Evolutionary conservation across 2,329 filamentous ascomycete species (phyloP), one percentile per base, ranked within the genome.

Genomic region (Ceratocystis lukuohia): DNA sequence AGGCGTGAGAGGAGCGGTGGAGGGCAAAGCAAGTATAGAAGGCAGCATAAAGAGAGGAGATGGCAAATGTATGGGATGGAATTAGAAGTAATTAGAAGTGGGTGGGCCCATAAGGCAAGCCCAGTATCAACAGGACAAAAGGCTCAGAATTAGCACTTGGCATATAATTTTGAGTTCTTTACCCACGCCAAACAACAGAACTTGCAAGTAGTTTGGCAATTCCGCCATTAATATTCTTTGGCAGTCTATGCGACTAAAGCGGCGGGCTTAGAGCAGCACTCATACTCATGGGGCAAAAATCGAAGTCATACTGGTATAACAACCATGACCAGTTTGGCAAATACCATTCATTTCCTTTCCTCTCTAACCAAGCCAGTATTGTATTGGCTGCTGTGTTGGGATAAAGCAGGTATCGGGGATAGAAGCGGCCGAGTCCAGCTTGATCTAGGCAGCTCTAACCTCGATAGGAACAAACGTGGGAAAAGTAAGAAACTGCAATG

Each of bases 381-480:
- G 37, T 41, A 41, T 41, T 15, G 37, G 37, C 37, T 15, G 37
- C 37, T 41, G 37, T 41, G 37, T 15, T 5, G 10, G 37, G 37
- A 15, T 12, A 41, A 41, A 41, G 3, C 37, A 45, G 15, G 17
- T 46, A 62, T 62, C 3, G 30, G 25, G 37, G 28, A 63, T 50
- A 20, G 44, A 30, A 28, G 30, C 15, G 1, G 22, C 17, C 25
- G 61, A 59, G 44, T 50, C 20, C 44, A 33, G 25, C 61, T 59
- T 30, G 53, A 28, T 30, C 53, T 33, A 37, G 46, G 7, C 28
- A 37, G 25, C 17, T 22, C 37, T 50, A 15, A 25, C 6, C n/a
- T 25, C 44, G 56, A 61, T 65, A 8, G 45, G 44, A 10, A 50
- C 22, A 48, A 37, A 61, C 37, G 59, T 41, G 62, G 48, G 61